Evolutionary conservation across 164 flowering plant genomes (phyloP).

Genomic region (Nelumbo lutea): DNA sequence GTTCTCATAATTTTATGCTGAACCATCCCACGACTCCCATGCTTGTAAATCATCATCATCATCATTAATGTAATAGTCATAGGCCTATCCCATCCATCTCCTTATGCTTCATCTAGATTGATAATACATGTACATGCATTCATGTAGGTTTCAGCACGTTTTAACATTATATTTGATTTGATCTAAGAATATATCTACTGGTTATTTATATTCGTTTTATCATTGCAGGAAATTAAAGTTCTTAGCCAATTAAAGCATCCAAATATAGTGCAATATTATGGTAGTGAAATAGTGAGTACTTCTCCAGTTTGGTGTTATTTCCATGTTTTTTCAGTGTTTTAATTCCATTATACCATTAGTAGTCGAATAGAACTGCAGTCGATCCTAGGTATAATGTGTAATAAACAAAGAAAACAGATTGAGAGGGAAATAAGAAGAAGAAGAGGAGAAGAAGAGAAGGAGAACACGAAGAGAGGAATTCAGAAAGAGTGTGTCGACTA

Average conservation of each 20-base stretch:
- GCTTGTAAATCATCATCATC: no score
- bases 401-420: no score
- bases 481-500: no score
- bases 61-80: no score
- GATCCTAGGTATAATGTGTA: no score
- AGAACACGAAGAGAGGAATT: no score
- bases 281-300: constrained; percentile 83
- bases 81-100: neutral
- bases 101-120: neutral
- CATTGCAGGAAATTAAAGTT: constrained; percentile 79
- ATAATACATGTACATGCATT: neutral
- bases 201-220: constrained; percentile 7
- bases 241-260: constrained; percentile 89
- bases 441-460: no score
- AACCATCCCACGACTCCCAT: no score
- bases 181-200: neutral
- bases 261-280: constrained; percentile 95
- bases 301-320: constrained; percentile 1
- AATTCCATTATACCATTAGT: no score
- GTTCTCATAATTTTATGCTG: no score
- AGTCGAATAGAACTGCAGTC: no score
- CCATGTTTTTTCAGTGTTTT: neutral
- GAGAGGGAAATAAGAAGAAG: no score
- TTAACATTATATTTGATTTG: neutral
- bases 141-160: neutral